Evolutionary conservation across 1,284 basidiomycete genomes (phyloP).

Genomic region (Microbotryum silenes-acaulis): DNA sequence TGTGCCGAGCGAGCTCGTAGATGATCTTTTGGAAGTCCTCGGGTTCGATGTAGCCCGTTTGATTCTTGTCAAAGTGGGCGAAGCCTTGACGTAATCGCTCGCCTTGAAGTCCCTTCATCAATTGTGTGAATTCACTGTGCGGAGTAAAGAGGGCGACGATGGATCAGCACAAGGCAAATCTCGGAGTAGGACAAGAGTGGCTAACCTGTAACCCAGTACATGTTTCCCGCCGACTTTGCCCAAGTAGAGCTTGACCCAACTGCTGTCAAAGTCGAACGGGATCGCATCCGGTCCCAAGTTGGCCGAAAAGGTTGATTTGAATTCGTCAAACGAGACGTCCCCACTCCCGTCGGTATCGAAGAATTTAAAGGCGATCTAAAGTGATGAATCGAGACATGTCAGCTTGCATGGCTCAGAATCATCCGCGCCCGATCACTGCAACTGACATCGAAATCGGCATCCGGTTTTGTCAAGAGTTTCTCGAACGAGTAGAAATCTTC

Average conservation of each 20-base stretch:
- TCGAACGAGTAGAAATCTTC: constrained; percentile 92
- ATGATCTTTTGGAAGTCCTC: constrained; percentile 91
- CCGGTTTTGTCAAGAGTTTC: constrained; percentile 60
- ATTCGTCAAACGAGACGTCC: constrained; percentile 81
- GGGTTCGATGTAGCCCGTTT: constrained; percentile 82
- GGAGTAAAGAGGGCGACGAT: constrained; percentile 6
- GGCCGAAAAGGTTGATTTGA: constrained; percentile 78
- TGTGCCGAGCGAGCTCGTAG: constrained; percentile 89
- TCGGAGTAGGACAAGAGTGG: background rate
- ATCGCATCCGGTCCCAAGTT: constrained; percentile 72
- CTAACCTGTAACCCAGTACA: constrained; percentile 74
- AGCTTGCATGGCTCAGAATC: constrained; percentile 48
- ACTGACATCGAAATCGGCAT: constrained; percentile 32
- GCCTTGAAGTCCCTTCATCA: constrained; percentile 95
- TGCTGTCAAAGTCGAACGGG: constrained; percentile 89
- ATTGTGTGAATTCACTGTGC: constrained; percentile 83
- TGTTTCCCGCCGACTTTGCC: constrained; percentile 81
- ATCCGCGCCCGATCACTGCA: constrained; percentile 32
- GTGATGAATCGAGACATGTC: constrained; percentile 50
- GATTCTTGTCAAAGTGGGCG: constrained; percentile 74
- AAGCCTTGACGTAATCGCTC: constrained; percentile 90
- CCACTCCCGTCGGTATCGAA: constrained; percentile 88
- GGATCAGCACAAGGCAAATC: background rate
- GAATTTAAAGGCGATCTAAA: constrained; percentile 82
- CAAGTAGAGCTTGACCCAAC: constrained; percentile 89